Evolutionary conservation across 208 protist species (phyloP), one percentile per base, ranked within the genome.

Genomic region (Acanthamoeba rhysodes): DNA sequence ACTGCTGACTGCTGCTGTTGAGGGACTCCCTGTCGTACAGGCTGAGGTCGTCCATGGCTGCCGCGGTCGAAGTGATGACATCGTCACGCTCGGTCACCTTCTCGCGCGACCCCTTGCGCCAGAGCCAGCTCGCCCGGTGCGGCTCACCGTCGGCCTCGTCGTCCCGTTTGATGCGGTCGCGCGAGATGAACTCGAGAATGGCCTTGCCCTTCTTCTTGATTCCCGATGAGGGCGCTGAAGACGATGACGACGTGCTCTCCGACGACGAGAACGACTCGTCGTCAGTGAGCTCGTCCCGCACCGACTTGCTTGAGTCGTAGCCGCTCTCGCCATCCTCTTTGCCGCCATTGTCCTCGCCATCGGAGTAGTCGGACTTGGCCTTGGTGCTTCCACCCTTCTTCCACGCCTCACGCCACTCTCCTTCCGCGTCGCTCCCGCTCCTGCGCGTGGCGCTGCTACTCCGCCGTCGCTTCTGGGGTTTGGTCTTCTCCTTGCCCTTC

Each of bases 171-270:
- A 88, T 88, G 24, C 80, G 80, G 29, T 88, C 80, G 24, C 80
- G 24, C 34, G 80, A 88, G 80, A 88, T 88, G 80, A 88, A 88
- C 53, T 88, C 80, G 14, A 88, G 80, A 16, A 88, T 88, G 50
- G 80, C 80, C 80, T 88, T 88, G 80, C 80, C 80, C 53, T 88
- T 88, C 50, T 64, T 57, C 50, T 88, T 88, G 45, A 88, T 88
- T 8, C 80, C 80, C 53, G 80, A 88, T 29, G 80, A 66, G 50
- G 80, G 80, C 29, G 50, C 29, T 53, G 80, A 87, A 2, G 78
- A 87, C n/a, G 78, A 64, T 27, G 45, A 57, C 4, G 66, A 74
- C 18, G 70, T 45, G 80, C 80, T 41, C 50, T 88, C 80, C 50
- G 80, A 88, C 20, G 80, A 88, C 50, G 80, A 88, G 53, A 34